Conservation (phyloP, 2,329 filamentous ascomycete species). For the Didymellaceae sp. region DNA sequence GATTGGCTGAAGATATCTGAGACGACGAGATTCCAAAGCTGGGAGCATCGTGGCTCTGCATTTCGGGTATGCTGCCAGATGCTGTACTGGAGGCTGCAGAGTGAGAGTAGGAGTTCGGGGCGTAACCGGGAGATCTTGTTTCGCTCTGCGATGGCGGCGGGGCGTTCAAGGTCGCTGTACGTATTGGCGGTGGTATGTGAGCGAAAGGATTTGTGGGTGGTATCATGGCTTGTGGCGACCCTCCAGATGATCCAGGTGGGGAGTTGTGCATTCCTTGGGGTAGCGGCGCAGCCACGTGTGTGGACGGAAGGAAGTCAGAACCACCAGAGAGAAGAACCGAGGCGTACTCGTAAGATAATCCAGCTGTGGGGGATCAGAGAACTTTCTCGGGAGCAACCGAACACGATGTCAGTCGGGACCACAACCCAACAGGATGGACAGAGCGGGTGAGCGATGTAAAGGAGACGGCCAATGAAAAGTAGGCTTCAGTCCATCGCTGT, state of each 20-base stretch:
- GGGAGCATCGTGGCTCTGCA: constrained; percentile 39
- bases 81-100: constrained; percentile 48
- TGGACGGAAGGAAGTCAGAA: constrained; percentile 21
- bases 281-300: constrained; percentile 20
- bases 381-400: constrained; percentile 47
- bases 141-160: constrained; percentile 38
- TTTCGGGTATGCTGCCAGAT: constrained; percentile 41
- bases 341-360: constrained; percentile 21
- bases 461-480: constrained; percentile 34
- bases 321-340: constrained; percentile 22
- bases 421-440: constrained; percentile 35
- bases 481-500: constrained; percentile 33
- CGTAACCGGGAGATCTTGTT: constrained; percentile 43
- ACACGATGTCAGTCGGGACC: constrained; percentile 28
- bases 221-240: constrained; percentile 43
- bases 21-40: constrained; percentile 51
- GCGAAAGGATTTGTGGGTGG: constrained; percentile 44
- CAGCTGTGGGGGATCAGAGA: constrained; percentile 36
- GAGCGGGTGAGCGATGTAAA: constrained; percentile 25
- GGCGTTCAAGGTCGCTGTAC: constrained; percentile 36
- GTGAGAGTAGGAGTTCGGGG: constrained; percentile 39
- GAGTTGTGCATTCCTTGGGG: constrained; percentile 37
- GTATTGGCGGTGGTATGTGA: constrained; percentile 30
- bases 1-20: constrained; percentile 55
- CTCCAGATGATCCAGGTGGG: constrained; percentile 41